Conservation (phyloP, 371 early-diverging fungal species). For the Zancudomyces culisetae region DNA sequence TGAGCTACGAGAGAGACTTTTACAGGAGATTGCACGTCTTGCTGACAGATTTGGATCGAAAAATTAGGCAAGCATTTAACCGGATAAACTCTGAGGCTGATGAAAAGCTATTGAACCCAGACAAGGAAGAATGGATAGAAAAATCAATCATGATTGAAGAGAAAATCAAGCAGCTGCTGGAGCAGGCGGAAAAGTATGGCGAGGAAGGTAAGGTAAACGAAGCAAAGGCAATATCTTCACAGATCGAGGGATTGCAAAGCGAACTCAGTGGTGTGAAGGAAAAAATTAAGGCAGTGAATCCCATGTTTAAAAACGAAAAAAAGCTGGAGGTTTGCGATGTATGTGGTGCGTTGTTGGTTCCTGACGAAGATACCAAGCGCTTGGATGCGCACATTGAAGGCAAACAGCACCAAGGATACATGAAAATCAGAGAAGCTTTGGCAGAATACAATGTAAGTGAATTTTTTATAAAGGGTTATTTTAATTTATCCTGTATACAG, state of each 20-base stretch:
- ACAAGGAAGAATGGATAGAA: slow-evolving; percentile 65
- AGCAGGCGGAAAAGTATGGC: slow-evolving; percentile 50
- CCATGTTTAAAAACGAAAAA: slow-evolving; percentile 49
- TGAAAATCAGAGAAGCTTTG: slow-evolving; percentile 57
- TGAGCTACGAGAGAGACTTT: slow-evolving; percentile 59
- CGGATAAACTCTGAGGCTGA: slow-evolving; percentile 52
- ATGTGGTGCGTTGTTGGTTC: slow-evolving; percentile 75
- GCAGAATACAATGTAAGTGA: slow-evolving; percentile 39
- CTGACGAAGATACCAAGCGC: slow-evolving; percentile 58
- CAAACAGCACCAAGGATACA: slow-evolving; percentile 75
- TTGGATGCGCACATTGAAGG: slow-evolving; percentile 73
- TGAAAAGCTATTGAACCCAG: slow-evolving; percentile 40
- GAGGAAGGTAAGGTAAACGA: slow-evolving; percentile 63
- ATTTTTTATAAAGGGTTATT: too few species aligned
- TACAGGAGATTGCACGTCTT: slow-evolving; percentile 48
- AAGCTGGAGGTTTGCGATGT: slow-evolving; percentile 72
- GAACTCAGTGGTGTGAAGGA: slow-evolving; percentile 28
- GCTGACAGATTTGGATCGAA: slow-evolving; percentile 48
- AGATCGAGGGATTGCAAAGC: slow-evolving; percentile 38
- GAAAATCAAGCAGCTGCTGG: slow-evolving; percentile 49
- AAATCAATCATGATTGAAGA: slow-evolving; percentile 63
- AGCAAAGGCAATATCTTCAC: slow-evolving; percentile 35
- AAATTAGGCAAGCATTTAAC: slow-evolving; percentile 52
- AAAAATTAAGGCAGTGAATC: slow-evolving; percentile 40
- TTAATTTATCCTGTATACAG: too few species aligned